Evolutionary conservation across 83 land plant species (phyloP).

Genomic region (Diphasiastrum complanatum): DNA sequence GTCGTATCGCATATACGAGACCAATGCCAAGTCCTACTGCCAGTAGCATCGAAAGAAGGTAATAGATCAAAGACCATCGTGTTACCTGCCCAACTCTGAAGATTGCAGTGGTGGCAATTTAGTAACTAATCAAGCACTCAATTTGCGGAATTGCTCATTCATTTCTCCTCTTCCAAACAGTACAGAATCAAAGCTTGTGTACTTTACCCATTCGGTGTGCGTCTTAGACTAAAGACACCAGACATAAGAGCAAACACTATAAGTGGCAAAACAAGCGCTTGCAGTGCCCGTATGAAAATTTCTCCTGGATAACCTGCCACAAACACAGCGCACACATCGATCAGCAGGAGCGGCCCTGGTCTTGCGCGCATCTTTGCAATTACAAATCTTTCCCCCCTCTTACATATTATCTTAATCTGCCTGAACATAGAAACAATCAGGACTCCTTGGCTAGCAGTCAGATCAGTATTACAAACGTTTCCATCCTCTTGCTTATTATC

Average conservation of each 20-base stretch:
- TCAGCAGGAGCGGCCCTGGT: neutral
- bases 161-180: neutral
- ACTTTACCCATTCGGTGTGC: conserved; percentile 25
- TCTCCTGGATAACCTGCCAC: conserved; percentile 41
- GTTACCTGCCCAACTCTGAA: conserved; percentile 31
- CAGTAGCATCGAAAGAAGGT: conserved; percentile 34
- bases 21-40: conserved; percentile 32
- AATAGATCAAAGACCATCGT: conserved; percentile 34
- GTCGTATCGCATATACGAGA: conserved; percentile 25
- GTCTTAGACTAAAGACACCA: conserved; percentile 39
- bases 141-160: too few species aligned
- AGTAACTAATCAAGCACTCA: too few species aligned
- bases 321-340: neutral
- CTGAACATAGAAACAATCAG: too few species aligned
- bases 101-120: neutral
- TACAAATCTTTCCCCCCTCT: neutral
- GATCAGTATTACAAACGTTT: neutral
- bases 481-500: too few species aligned
- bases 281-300: conserved; percentile 38
- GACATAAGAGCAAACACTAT: conserved; percentile 38
- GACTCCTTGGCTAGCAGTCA: too few species aligned
- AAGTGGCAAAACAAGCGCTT: conserved; percentile 39
- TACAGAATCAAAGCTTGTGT: neutral
- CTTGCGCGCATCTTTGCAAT: neutral
- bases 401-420: too few species aligned